Evolutionary conservation across 768 basidiomycete genomes (phyloP).

Genomic region (Solioccasus polychromus): DNA sequence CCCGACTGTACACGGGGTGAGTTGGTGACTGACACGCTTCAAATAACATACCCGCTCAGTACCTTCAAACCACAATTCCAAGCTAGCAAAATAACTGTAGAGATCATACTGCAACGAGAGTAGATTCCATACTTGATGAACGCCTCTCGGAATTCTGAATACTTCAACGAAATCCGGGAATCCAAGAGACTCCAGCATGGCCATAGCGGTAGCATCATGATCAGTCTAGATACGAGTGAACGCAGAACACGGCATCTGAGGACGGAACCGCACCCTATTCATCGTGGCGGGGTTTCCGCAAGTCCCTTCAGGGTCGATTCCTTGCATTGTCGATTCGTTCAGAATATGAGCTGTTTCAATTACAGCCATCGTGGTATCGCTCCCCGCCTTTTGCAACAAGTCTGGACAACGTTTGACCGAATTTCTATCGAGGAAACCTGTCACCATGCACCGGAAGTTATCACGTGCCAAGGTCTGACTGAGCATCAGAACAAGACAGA

Average conservation of each 20-base stretch:
- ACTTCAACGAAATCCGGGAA: background rate
- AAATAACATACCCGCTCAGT: background rate
- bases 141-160: background rate
- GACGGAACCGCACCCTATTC: background rate
- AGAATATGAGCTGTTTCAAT: background rate
- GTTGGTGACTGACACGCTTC: too few species aligned
- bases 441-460: background rate
- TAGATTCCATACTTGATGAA: constrained; percentile 1
- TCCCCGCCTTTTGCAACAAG: background rate
- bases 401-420: background rate
- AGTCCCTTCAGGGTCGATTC: background rate
- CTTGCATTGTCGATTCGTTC: background rate
- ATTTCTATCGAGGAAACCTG: background rate
- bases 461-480: background rate
- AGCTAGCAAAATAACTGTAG: too few species aligned
- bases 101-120: background rate
- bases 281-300: too few species aligned
- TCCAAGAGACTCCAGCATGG: background rate
- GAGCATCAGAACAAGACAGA: background rate
- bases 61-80: too few species aligned
- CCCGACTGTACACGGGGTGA: background rate
- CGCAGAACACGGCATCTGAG: too few species aligned
- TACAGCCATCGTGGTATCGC: too few species aligned
- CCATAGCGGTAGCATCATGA: background rate
- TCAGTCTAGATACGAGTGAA: background rate